Percentiles rank a stretch among this genome's conserved stretches.
Evolutionary conservation across 768 basidiomycete genomes (phyloP).

Genomic region (Holtermanniella nyarrowii): DNA sequence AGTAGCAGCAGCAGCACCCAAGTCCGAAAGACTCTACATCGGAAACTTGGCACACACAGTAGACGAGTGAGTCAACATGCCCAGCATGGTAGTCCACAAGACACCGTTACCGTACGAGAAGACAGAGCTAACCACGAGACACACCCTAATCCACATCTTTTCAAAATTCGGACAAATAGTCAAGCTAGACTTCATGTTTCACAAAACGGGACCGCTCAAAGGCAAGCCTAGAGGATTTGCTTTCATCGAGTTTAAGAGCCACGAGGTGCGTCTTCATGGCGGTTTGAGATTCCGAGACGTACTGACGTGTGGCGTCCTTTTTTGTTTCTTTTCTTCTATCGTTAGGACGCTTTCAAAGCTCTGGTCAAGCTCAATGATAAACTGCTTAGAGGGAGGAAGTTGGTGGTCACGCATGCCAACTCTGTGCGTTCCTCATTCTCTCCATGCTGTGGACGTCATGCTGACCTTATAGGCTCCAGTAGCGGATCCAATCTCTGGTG

Average conservation of each 20-base stretch:
- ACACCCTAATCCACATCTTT: slow-evolving; percentile 78
- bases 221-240: slow-evolving; percentile 95
- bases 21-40: slow-evolving; percentile 66
- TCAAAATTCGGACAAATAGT: slow-evolving; percentile 84
- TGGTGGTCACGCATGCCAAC: slow-evolving; percentile 84
- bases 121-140: slow-evolving; percentile 45
- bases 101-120: neutral
- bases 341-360: slow-evolving; percentile 74
- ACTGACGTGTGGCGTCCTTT: neutral
- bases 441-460: neutral
- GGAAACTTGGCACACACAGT: slow-evolving; percentile 80
- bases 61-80: slow-evolving; percentile 58
- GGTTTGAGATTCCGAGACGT: neutral
- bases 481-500: neutral
- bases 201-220: slow-evolving; percentile 76
- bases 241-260: slow-evolving; percentile 71
- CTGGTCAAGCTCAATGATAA: slow-evolving; percentile 63
- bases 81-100: neutral
- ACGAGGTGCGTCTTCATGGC: slow-evolving; percentile 55
- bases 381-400: slow-evolving; percentile 71
- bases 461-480: slow-evolving; percentile 34
- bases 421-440: slow-evolving; percentile 47
- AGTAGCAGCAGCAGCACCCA: slow-evolving; percentile 20
- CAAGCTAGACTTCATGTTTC: slow-evolving; percentile 88
- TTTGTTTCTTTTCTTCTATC: neutral